Evolutionary conservation across 345 rosid genomes (phyloP), one percentile per base, ranked within the genome.

Genomic region (Cardiospermum halicacabum): DNA sequence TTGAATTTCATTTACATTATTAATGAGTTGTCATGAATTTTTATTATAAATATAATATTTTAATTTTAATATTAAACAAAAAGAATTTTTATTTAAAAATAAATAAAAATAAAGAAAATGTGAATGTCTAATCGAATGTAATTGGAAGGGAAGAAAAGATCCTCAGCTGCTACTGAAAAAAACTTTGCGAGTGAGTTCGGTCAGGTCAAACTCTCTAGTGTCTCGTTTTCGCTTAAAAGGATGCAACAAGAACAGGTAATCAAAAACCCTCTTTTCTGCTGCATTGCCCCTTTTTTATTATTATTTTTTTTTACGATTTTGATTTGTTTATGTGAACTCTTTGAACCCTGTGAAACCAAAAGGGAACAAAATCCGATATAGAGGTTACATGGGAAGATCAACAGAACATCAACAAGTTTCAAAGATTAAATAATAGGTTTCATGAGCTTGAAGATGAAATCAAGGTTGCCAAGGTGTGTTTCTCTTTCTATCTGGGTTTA

Each of bases 341-440:
- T 30, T 67, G 21, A n/a, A n/a, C n/a, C 57, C 54, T 56, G 68
- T 76, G 6, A 4, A n/a, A 43, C 15, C 15, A 47, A 69, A 68
- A 91, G 94, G 82, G 92, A 3, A 85, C 85, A 64, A 96, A 90
- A 81, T 85, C 97, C 74, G 95, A 78, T 50, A 85, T 67, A 69
- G 87, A 78, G 82, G 99, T 94, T 26, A 94, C 97, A 3, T 94
- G 99, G 99, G 93, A 89, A 64, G 99, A 94, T 58, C 99, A 94
- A 82, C 96, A 84, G 71, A 94, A 89, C 77, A 94, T 94, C 63
- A 91, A 91, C 76, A 85, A 62, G 61, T 94, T 94, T 68, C 84
- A 86, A 25, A 85, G 91, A 63, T 78, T 94, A 54, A 94, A 94
- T 81, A 94, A 87, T 57, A 69, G 99, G 47, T 74, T 86, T 58